phyloP scores from a whole-genome alignment of 139 green algal genomes.

The Coccomyxa sp. region DNA sequence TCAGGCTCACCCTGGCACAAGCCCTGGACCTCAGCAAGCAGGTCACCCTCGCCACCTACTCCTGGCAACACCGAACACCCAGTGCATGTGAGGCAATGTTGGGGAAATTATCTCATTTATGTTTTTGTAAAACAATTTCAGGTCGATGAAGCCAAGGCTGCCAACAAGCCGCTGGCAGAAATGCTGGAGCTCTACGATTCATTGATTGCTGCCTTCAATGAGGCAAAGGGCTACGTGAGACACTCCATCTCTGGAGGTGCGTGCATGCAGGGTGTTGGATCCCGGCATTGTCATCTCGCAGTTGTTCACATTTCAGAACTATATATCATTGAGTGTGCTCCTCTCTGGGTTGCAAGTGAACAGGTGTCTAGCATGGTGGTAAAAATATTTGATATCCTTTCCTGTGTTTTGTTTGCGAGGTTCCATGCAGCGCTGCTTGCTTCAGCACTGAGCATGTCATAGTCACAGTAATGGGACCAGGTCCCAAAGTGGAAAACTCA shows the following conservation, averaged over 20 bases:
- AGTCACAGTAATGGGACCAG: too few species aligned
- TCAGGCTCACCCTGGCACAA: conserved; percentile 39
- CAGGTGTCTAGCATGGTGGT: too few species aligned
- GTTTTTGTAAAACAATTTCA: conserved; percentile 9
- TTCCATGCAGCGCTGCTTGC: too few species aligned
- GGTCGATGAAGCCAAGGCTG: conserved; percentile 26
- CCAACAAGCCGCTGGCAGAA: conserved; percentile 29
- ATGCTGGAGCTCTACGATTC: conserved; percentile 59
- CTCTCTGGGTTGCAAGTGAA: too few species aligned
- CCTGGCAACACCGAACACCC: not conserved
- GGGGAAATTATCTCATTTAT: not conserved
- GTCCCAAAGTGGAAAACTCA: too few species aligned
- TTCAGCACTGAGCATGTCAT: too few species aligned
- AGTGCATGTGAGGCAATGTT: not conserved
- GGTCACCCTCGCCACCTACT: not conserved
- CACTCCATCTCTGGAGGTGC: conserved; percentile 35
- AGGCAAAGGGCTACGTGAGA: conserved; percentile 46
- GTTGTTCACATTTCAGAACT: too few species aligned
- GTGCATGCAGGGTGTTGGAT: too few species aligned
- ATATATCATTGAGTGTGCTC: too few species aligned
- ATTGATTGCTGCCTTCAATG: conserved; percentile 54
- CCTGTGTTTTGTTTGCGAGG: too few species aligned
- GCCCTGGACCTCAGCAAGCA: conserved; percentile 23
- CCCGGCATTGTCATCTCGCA: too few species aligned
- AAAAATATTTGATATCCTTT: too few species aligned